Evolutionary conservation across 148 eudicot genomes (phyloP).

Genomic region (Drosera capensis): DNA sequence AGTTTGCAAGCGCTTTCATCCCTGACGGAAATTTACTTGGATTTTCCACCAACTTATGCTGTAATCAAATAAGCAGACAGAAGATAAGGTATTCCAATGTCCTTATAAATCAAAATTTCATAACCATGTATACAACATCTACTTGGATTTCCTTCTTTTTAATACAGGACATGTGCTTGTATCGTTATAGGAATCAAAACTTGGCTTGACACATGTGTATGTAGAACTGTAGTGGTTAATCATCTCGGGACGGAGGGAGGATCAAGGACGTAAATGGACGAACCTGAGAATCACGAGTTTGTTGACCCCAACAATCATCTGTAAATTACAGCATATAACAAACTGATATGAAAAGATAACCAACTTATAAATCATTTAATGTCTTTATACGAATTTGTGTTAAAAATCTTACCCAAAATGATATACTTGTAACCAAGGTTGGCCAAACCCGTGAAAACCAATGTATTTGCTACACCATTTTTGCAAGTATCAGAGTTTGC

Average conservation of each 20-base stretch:
- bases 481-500: too few species aligned
- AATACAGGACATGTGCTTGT: neutral
- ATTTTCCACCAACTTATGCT: neutral
- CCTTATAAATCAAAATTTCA: too few species aligned
- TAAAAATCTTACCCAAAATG: neutral
- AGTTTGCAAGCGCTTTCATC: neutral
- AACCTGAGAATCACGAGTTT: neutral
- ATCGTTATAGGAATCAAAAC: too few species aligned
- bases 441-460: slow-evolving; percentile 7
- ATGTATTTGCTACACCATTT: slow-evolving; percentile 9
- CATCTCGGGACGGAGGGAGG: neutral
- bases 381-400: too few species aligned
- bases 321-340: too few species aligned
- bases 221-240: too few species aligned
- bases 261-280: neutral
- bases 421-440: slow-evolving; percentile 9
- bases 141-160: too few species aligned
- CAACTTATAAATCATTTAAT: too few species aligned
- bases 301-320: neutral
- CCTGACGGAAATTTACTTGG: neutral
- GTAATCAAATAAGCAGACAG: neutral
- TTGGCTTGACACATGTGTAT: too few species aligned
- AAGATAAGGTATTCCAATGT: too few species aligned
- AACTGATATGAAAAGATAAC: too few species aligned
- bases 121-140: too few species aligned